Evolutionary conservation across 192 early-diverging fungal species (phyloP), one percentile per base, ranked within the genome.

Genomic region (Funneliformis geosporum): DNA sequence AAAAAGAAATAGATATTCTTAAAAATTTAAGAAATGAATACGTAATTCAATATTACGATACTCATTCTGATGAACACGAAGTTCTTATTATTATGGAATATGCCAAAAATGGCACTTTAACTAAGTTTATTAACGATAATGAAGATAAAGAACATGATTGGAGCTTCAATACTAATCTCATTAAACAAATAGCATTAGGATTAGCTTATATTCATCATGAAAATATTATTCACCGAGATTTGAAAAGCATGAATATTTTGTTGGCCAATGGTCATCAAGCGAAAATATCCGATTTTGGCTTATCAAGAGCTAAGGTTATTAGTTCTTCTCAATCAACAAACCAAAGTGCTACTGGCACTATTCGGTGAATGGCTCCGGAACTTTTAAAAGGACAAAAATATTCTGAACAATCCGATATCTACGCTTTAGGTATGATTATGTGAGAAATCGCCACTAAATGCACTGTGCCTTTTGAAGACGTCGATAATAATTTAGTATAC

Each of bases 181-280:
- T 59, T 25, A 42, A 25, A 0, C 50, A 80, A 75, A 76, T 80
- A 23, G 60, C 82, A 7, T 47, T 50, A 4, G 82, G 79, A 65
- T 43, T 83, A 8, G 27, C 47, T 38, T 77, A 77, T 44, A 50
- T 76, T 1, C 79, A 80, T 40, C 14, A 33, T n/a, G 25, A 61
- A 64, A 62, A 61, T 23, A 79, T 83, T 59, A n/a, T 83, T 18
- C 82, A 83, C 62, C 55, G 82, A 12, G 82, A 83, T 75, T 67
- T 83, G 65, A 80, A 83, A 64, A 81, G 79, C 40, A 23, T 1
- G 46, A 83, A 83, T 50, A 60, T 83, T 9, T 43, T 83, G 11
- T 62, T 83, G 14, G 78, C 75, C 6, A 73, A 74, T 50, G 18
- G 60, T 6, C 42, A 43, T 21, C 60, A 79, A 40, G 79, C 42